phyloP scores from a whole-genome alignment of 208 protist species.

The Acanthamoeba royreba region DNA sequence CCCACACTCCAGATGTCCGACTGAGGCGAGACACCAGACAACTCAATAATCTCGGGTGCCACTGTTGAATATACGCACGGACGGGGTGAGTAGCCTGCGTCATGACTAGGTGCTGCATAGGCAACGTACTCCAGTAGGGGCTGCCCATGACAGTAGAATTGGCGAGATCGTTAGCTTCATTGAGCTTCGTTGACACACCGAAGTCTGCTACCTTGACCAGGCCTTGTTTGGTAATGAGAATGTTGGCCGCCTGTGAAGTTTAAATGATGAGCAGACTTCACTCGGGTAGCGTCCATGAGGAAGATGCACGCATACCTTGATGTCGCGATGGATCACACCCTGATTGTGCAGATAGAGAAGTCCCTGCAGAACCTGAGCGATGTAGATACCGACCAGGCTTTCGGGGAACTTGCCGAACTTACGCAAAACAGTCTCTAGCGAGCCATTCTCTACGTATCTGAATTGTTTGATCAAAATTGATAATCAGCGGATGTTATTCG shows the following conservation, averaged over 20 bases:
- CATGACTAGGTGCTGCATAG: not conserved
- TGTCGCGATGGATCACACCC: constrained; percentile 86
- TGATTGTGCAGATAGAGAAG: constrained; percentile 86
- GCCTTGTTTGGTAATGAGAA: constrained; percentile 83
- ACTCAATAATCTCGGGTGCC: constrained; percentile 88
- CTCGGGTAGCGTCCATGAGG: not conserved
- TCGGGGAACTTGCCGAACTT: constrained; percentile 87
- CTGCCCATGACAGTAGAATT: constrained; percentile 73
- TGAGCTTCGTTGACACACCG: constrained; percentile 92
- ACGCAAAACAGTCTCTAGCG: constrained; percentile 82
- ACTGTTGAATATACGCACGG: no score
- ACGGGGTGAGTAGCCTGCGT: not conserved
- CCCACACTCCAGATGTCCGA: constrained; percentile 89
- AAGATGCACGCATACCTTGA: constrained; percentile 82
- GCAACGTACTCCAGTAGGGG: constrained; percentile 85
- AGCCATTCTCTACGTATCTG: constrained; percentile 85
- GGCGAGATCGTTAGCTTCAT: not conserved
- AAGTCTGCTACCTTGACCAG: constrained; percentile 88
- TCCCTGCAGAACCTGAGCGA: constrained; percentile 84
- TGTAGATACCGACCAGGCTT: constrained; percentile 78
- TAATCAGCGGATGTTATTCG: not conserved
- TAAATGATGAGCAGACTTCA: not conserved
- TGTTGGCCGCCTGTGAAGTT: constrained; percentile 78
- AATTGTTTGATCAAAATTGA: not conserved
- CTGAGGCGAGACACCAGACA: constrained; percentile 75